Evolutionary conservation across 1,284 basidiomycete genomes (phyloP).

Genomic region (Cystobasidium pallidum): DNA sequence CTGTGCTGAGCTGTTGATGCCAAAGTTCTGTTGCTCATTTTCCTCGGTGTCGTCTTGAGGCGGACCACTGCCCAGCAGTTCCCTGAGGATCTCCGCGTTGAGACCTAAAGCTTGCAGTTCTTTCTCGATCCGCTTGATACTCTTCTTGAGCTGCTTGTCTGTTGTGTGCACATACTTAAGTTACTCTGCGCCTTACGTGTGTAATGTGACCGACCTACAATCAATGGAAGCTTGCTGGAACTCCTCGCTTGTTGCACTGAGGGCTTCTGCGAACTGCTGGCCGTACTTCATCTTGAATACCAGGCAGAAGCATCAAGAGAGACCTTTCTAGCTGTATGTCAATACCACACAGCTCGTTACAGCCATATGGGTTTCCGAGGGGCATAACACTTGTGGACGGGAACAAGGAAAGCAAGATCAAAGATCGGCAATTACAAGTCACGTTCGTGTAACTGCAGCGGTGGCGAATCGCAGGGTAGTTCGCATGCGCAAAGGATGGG

Average conservation of each 20-base stretch:
- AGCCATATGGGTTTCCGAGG: not conserved
- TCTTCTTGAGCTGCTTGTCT: slow-evolving; percentile 75
- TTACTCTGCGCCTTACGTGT: not conserved
- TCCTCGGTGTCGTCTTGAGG: slow-evolving; percentile 1
- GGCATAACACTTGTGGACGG: not conserved
- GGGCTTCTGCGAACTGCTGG: slow-evolving; percentile 36
- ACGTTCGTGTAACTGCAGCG: slow-evolving; percentile 20
- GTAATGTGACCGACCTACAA: slow-evolving; percentile 19
- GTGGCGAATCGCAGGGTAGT: not conserved
- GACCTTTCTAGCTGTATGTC: not conserved
- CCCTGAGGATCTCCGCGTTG: slow-evolving; percentile 64
- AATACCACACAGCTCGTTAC: not conserved
- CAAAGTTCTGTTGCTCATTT: not conserved
- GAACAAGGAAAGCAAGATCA: not conserved
- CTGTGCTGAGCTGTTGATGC: not conserved
- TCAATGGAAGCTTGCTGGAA: slow-evolving; percentile 42
- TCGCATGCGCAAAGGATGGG: not conserved
- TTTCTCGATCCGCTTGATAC: slow-evolving; percentile 81
- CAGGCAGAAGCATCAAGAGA: not conserved
- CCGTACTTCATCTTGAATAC: slow-evolving; percentile 41
- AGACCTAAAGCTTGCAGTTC: slow-evolving; percentile 81
- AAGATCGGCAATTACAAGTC: slow-evolving; percentile 5
- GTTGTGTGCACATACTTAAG: not conserved
- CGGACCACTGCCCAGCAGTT: slow-evolving; percentile 56
- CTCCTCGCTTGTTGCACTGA: slow-evolving; percentile 27